These are phyloP conservation scores for Novymonas esmeraldas DNA, from an alignment of 208 protist genomes.

Conservation along the genomic window DNA sequence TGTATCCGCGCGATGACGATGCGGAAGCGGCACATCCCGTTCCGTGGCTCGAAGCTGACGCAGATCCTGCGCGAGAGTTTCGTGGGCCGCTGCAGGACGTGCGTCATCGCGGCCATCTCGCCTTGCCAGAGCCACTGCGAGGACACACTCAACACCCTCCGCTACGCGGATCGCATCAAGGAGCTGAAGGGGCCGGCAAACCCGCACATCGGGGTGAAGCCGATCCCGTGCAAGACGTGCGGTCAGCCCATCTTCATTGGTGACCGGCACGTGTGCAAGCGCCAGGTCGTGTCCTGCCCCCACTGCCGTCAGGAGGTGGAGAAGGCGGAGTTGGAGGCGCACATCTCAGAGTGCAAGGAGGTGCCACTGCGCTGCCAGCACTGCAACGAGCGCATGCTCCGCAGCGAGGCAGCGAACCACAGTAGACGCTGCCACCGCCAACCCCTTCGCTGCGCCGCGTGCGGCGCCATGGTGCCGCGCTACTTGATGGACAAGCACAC, in stretches of 20 bases:
- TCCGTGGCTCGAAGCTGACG: conserved; percentile 96
- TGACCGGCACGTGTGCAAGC: conserved; percentile 73
- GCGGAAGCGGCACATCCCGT: conserved; percentile 94
- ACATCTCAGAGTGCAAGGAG: conserved; percentile 74
- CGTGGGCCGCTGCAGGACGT: conserved; percentile 91
- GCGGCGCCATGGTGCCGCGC: conserved; percentile 55
- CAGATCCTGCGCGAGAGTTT: conserved; percentile 96
- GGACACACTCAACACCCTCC: conserved; percentile 97
- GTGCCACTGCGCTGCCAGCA: conserved; percentile 63
- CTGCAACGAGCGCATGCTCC: conserved; percentile 75
- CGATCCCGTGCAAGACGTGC: conserved; percentile 68
- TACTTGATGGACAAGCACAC: conserved; percentile 62
- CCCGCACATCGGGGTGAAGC: conserved; percentile 35
- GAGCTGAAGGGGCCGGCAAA: conserved; percentile 64
- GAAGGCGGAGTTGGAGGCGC: conserved; percentile 67
- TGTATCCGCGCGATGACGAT: conserved; percentile 96
- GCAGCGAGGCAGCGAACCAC: conserved; percentile 53
- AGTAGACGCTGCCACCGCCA: conserved; percentile 52
- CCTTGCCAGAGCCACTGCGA: conserved; percentile 90
- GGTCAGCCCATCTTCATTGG: conserved; percentile 71
- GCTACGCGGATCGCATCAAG: conserved; percentile 96
- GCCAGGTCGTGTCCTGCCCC: conserved; percentile 57
- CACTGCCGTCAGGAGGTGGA: conserved; percentile 74
- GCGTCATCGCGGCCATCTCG: conserved; percentile 94
- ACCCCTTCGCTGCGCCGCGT: conserved; percentile 64